phyloP scores from a whole-genome alignment of 2,329 filamentous ascomycete species.

The Fusarium sp. region DNA sequence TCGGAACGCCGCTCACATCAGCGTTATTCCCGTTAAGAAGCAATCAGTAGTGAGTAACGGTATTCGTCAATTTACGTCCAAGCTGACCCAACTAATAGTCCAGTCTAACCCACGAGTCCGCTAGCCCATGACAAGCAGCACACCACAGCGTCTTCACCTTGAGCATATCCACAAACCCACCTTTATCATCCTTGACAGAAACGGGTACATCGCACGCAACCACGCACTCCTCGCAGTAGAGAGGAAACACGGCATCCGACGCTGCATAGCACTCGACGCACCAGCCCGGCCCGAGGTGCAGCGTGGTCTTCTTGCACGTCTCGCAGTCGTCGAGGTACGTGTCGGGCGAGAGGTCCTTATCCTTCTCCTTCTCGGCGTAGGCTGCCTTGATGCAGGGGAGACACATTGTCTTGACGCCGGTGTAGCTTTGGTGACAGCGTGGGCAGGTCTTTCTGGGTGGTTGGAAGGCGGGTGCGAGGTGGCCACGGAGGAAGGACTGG shows the following conservation, averaged over 20 bases:
- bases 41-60: background rate
- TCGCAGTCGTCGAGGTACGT: conserved; percentile 17
- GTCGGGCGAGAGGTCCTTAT: background rate
- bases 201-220: conserved; percentile 15
- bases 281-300: conserved; percentile 43
- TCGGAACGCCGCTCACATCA: background rate
- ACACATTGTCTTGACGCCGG: conserved; percentile 11
- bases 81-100: background rate
- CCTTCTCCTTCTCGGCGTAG: background rate
- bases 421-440: conserved; percentile 4
- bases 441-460: conserved; percentile 14
- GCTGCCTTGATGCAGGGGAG: conserved; percentile 9
- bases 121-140: conserved; percentile 20
- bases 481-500: conserved; percentile 22
- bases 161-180: conserved; percentile 32
- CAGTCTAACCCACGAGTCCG: conserved; percentile 29
- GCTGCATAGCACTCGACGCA: conserved; percentile 30
- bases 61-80: background rate
- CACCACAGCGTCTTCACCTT: conserved; percentile 42
- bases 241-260: background rate
- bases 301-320: conserved; percentile 10
- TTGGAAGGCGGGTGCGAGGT: conserved; percentile 22
- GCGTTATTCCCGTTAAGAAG: background rate
- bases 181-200: conserved; percentile 24
- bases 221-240: conserved; percentile 34